Base-by-base conservation (phyloP, 1,284 basidiomycete species). In the Puccinia hordei region DNA sequence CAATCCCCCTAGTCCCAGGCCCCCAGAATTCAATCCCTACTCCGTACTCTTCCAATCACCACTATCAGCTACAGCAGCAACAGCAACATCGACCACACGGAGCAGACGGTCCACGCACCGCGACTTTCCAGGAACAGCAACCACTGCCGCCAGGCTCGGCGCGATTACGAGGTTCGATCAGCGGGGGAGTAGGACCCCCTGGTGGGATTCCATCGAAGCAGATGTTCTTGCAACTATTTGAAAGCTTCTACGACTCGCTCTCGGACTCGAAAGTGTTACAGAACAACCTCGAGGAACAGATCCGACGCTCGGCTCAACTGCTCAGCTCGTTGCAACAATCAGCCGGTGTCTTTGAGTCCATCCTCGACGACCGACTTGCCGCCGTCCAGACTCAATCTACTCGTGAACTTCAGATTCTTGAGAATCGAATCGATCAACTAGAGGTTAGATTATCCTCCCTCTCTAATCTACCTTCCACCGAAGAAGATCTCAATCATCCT, bases 171-270 rank as follows among this genome's bases (percentile, higher is more conserved):
- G 63, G 46, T 4, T 69, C 65, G 30, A 57, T 57, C 10, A 51
- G 49, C 2, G 41, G n/a, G 38, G 38, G 38, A 12, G 38, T 4
- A 41, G 38, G 38, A 30, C n/a, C n/a, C n/a, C n/a, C n/a, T n/a
- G n/a, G n/a, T n/a, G 57, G 69, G 4, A 68, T 75, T 0, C 49
- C 82, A 22, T 81, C 82, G 0, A 84, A 82, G 63, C 74, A 77
- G 15, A 82, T 83, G 27, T 84, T 84, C 81, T 75, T 84, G n/a
- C 66, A 78, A n/a, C 82, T 83, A 46, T 83, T 84, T 57, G 82
- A 82, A 6, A 82, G 81, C n/a, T 84, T 83, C 49, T 84, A 82
- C 78, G 83, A 84, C 73, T 82, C 83, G 27, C 79, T 84, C n/a
- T 69, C 68, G 15, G 83, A 84, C 63, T 82, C 82, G 6, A 74